A percentile compares a stretch with the other conserved stretches of the same genome.
phyloP scores from a whole-genome alignment of 495 filamentous ascomycete species.

The Collariella sp. region DNA sequence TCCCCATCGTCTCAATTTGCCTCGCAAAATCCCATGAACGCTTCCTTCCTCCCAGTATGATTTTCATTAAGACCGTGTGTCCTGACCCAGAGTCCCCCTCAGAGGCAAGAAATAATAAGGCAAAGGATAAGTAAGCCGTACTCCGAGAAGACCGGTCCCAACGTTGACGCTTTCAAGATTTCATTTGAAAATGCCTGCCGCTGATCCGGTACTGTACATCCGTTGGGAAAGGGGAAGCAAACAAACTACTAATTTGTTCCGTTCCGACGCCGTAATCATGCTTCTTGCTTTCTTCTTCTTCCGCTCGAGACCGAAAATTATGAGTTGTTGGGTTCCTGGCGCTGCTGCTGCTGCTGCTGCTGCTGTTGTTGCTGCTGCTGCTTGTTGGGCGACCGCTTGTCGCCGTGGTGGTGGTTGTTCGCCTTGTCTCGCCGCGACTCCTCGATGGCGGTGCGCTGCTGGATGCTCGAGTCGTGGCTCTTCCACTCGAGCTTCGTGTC shows the following conservation, averaged over 20 bases:
- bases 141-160: too few species aligned
- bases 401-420: constrained; percentile 38
- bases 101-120: too few species aligned
- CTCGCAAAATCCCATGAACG: not conserved
- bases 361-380: constrained; percentile 21
- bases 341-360: constrained; percentile 22
- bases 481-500: constrained; percentile 93
- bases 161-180: not conserved
- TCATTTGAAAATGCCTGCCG: constrained; percentile 9
- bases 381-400: constrained; percentile 33
- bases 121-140: not conserved
- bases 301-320: not conserved
- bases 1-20: not conserved
- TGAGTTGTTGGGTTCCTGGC: constrained; percentile 14
- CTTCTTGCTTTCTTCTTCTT: not conserved
- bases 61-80: constrained; percentile 3
- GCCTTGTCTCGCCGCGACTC: constrained; percentile 73
- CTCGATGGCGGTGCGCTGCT: constrained; percentile 71
- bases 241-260: not conserved
- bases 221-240: not conserved
- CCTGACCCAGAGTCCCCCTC: not conserved
- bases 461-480: constrained; percentile 76
- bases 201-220: constrained; percentile 13
- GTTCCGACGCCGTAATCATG: not conserved
- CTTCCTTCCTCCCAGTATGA: constrained; percentile 1